Conservation (phyloP, 805 yeast species). For the Lachancea meyersii region DNA sequence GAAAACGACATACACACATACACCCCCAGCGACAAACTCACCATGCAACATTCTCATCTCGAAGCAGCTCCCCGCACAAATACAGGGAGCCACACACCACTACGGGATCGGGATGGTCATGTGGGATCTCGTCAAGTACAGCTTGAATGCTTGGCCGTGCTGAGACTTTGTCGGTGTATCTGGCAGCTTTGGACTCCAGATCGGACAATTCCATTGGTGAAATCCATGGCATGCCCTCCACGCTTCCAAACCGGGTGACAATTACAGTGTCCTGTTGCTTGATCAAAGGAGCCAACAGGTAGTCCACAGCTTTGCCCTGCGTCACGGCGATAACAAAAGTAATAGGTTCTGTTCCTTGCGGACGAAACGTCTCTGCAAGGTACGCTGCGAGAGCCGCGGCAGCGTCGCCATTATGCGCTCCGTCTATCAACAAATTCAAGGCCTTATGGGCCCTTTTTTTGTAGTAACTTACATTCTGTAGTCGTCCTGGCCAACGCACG, state of each 20-base stretch:
- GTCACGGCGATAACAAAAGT: conserved; percentile 71
- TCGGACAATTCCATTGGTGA: conserved; percentile 36
- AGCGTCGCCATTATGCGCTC: conserved; percentile 88
- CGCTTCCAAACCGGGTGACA: conserved; percentile 57
- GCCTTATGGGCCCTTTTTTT: conserved; percentile 18
- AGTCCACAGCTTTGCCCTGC: conserved; percentile 54
- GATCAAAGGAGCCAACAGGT: conserved; percentile 47
- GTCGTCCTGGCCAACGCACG: conserved; percentile 82
- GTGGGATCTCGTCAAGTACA: background rate
- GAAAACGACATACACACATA: too few species aligned
- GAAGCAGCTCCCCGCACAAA: conserved; percentile 48
- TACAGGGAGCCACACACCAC: conserved; percentile 70
- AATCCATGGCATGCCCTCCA: conserved; percentile 96
- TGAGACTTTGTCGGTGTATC: conserved; percentile 27
- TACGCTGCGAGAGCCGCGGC: conserved; percentile 63
- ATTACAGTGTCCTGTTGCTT: conserved; percentile 49
- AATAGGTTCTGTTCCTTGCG: conserved; percentile 18
- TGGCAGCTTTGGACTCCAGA: conserved; percentile 21
- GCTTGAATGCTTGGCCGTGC: conserved; percentile 21
- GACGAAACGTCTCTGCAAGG: conserved; percentile 31
- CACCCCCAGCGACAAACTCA: too few species aligned
- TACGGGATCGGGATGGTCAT: conserved; percentile 18
- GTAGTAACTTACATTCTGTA: conserved; percentile 46
- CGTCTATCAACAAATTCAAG: conserved; percentile 55
- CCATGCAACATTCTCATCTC: background rate